These are phyloP conservation scores for Nigrograna mackinnonii DNA, from an alignment of 2,329 filamentous ascomycete species.

Conservation along the genomic window DNA sequence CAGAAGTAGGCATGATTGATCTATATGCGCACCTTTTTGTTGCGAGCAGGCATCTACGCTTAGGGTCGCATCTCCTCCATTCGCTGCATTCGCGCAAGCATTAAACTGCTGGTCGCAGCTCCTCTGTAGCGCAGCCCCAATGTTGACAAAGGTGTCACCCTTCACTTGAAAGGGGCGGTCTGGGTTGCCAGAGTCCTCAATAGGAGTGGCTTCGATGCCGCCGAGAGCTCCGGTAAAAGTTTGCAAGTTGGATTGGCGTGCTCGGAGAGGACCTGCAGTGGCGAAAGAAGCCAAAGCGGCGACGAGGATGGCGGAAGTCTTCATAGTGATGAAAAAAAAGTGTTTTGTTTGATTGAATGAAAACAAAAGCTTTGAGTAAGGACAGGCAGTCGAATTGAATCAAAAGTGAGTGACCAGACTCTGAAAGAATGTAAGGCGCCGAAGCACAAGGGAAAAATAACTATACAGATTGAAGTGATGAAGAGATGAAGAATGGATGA, in stretches of 20 bases:
- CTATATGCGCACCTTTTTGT: conserved; percentile 22
- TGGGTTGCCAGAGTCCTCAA: conserved; percentile 16
- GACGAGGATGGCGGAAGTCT: conserved; percentile 19
- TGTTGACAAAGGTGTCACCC: conserved; percentile 17
- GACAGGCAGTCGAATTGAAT: conserved; percentile 1
- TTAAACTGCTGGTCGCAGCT: conserved; percentile 21
- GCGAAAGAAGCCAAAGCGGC: conserved; percentile 18
- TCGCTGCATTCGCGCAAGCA: conserved; percentile 17
- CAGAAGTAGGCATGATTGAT: not conserved
- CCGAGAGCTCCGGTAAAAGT: conserved; percentile 26
- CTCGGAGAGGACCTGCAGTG: conserved; percentile 12
- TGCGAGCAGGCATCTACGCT: conserved; percentile 18
- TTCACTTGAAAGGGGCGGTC: conserved; percentile 16
- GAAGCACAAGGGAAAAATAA: conserved; percentile 13
- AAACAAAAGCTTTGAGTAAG: conserved; percentile 1
- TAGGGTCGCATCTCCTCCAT: conserved; percentile 20
- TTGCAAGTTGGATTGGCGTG: conserved; percentile 23
- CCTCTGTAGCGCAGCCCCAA: conserved; percentile 15
- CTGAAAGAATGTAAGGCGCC: conserved; percentile 26
- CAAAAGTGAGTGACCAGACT: conserved; percentile 29
- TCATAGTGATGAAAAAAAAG: conserved; percentile 19
- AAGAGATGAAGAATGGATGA: conserved; percentile 2
- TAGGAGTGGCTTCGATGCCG: conserved; percentile 24
- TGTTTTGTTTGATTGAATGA: conserved; percentile 47
- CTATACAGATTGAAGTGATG: not conserved